Evolutionary conservation across 2,329 filamentous ascomycete species (phyloP), one percentile per base, ranked within the genome.

Genomic region (Pseudogymnoascus sp.): DNA sequence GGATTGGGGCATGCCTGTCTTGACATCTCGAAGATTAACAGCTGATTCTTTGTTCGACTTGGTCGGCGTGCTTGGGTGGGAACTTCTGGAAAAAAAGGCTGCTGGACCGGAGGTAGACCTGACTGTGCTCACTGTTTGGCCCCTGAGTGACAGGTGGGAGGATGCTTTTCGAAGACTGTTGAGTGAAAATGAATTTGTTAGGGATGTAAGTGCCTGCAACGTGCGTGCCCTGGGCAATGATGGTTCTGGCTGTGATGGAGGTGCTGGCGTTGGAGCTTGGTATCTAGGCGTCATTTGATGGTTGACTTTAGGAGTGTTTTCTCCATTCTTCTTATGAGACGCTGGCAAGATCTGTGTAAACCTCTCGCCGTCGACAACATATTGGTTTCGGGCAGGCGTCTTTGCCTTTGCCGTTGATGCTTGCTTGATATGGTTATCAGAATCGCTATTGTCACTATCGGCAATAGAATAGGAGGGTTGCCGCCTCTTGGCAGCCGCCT

Each of bases 1-100:
- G 2, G 76, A 71, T 1, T 78, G 77, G 5, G 77, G 72, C 67
- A 81, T 78, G 1, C 79, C 76, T 0, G 69, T 73, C 59, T 70
- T 69, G 12, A 84, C 71, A 25, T 73, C 63, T 29, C 65, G 67
- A n/a, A 68, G 65, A 36, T 72, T 67, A 33, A 55, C 31, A 18
- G 9, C 48, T 33, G 45, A 61, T 33, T 52, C 62, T 58, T 61
- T 61, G 13, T 36, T 21, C 6, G 33, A 58, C 2, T 61, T 36
- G 18, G 59, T 62, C 10, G 58, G 58, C 35, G 66, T 64, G n/a
- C 58, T 65, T n/a, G 60, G 58, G 8, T 60, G n/a, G 10, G 61
- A 60, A 58, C 31, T 5, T 35, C 10, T 60, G n/a, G 33, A 25
- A 36, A 60, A 45, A 29, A 60, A 33, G 13, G 12, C 36, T 18